These are phyloP conservation scores for Tulasnella sp. DNA, from an alignment of 768 basidiomycete genomes.

Conservation along the genomic window DNA sequence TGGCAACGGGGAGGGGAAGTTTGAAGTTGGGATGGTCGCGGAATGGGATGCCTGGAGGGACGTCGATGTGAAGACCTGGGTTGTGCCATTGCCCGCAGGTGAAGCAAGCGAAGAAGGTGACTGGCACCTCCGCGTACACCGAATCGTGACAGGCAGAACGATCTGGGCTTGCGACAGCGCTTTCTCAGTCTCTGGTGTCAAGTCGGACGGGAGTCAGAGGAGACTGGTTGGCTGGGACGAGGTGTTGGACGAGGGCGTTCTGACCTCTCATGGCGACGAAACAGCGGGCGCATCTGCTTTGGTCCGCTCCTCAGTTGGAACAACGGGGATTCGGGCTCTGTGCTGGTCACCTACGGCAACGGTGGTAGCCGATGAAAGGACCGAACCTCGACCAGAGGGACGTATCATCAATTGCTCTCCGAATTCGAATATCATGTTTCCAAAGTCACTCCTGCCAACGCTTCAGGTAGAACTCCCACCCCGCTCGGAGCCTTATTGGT, in stretches of 20 bases:
- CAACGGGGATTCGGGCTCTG: conserved; percentile 49
- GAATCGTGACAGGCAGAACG: conserved; percentile 40
- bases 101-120: conserved; percentile 34
- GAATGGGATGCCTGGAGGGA: conserved; percentile 69
- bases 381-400: conserved; percentile 25
- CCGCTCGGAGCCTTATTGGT: conserved; percentile 39
- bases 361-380: neutral
- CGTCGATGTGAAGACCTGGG: conserved; percentile 64
- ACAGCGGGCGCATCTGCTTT: conserved; percentile 38
- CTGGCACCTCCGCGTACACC: conserved; percentile 66
- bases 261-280: conserved; percentile 23
- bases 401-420: conserved; percentile 52
- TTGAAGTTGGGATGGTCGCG: conserved; percentile 38
- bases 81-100: conserved; percentile 36
- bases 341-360: conserved; percentile 10
- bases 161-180: conserved; percentile 56
- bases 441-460: conserved; percentile 55
- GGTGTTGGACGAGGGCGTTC: conserved; percentile 20
- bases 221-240: conserved; percentile 33
- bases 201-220: conserved; percentile 46
- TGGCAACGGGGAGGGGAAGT: conserved; percentile 34
- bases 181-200: conserved; percentile 60
- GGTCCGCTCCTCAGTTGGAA: conserved; percentile 49
- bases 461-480: conserved; percentile 38
- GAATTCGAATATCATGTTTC: conserved; percentile 58